Percentiles rank a stretch among this genome's conserved stretches.
These are phyloP conservation scores for Westerdykella sp. DNA, from an alignment of 2,329 filamentous ascomycete genomes.

Conservation along the genomic window DNA sequence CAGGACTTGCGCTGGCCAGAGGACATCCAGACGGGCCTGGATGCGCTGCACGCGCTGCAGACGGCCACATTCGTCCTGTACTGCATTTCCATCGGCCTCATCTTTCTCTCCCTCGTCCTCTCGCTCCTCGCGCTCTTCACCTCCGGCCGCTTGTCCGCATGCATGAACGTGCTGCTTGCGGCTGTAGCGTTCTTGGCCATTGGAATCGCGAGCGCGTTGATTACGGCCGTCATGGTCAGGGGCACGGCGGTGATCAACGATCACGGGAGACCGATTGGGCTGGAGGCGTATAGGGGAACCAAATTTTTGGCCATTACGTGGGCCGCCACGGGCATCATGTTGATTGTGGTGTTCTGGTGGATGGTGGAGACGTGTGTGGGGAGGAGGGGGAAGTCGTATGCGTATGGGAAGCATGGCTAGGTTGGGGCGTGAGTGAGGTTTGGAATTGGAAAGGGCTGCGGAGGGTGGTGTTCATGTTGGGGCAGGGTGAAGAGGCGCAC, in stretches of 20 bases:
- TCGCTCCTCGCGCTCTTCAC: slow-evolving; percentile 43
- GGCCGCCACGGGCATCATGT: slow-evolving; percentile 47
- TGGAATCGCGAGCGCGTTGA: slow-evolving; percentile 69
- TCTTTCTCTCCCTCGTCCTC: slow-evolving; percentile 46
- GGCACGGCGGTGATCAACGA: slow-evolving; percentile 49
- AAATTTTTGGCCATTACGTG: slow-evolving; percentile 57
- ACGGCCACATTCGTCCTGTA: slow-evolving; percentile 55
- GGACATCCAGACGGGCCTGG: slow-evolving; percentile 49
- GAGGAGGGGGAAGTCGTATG: slow-evolving; percentile 7
- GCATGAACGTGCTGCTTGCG: slow-evolving; percentile 47
- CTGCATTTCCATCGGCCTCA: slow-evolving; percentile 50
- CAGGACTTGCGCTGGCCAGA: slow-evolving; percentile 52
- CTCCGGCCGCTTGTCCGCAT: slow-evolving; percentile 41
- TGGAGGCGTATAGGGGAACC: slow-evolving; percentile 46
- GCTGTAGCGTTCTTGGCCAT: slow-evolving; percentile 52
- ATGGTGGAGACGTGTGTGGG: slow-evolving; percentile 26
- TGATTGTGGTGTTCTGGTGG: slow-evolving; percentile 30
- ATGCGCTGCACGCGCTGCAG: slow-evolving; percentile 45
- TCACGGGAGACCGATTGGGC: slow-evolving; percentile 46
- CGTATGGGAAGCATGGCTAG: not conserved
- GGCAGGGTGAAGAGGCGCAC: not conserved
- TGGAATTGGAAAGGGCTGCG: not conserved
- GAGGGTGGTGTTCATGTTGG: not conserved
- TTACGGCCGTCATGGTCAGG: slow-evolving; percentile 56
- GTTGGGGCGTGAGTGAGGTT: not conserved